Base-by-base conservation (phyloP, 2,329 filamentous ascomycete genomes). In the Talaromyces atroroseus region DNA sequence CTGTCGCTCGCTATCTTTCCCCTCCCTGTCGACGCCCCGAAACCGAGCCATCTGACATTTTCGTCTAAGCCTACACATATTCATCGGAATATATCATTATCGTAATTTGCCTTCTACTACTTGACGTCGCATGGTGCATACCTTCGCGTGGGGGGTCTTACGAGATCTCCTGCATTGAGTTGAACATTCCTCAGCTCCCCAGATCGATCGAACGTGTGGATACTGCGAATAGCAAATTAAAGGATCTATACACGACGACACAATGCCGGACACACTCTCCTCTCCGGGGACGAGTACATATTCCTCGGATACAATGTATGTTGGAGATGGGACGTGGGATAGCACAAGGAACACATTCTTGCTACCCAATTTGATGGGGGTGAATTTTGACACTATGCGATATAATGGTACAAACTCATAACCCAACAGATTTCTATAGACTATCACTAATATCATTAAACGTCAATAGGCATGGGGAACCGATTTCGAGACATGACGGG, bases 311-410 rank as follows among this genome's bases (percentile, higher is more conserved):
- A 83, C 81, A 44, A 75, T 87, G 71, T 78, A 80, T 65, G 83
- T 87, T 50, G 84, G 84, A 50, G 84, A 87, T 71, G 84, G 84
- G 42, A 87, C 84, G 61, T 87, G 84, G 84, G 82, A 86, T 62
- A 77, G 76, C 32, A 71, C 76, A 60, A 76, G 82, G 60, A 83
- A 87, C 64, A 82, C 79, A 11, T 87, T 87, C 65, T 74, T 87
- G 61, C 69, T 87, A 55, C 84, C 84, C 46, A 86, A 86, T 63
- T 67, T 87, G 54, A 78, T 83, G 69, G 84, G 84, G 18, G 65
- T 85, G 38, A 86, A 87, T 65, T 84, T 86, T 68, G 82, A 79
- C 49, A 86, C 83, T 3, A 87, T 84, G 78, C 80, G 78, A 68
- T 85, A 86, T 71, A 87, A 87, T 75, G 84, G 82, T 84, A 65